Evolutionary conservation across 148 eudicot species (phyloP).

Genomic region (Chenopodium berlandieri): DNA sequence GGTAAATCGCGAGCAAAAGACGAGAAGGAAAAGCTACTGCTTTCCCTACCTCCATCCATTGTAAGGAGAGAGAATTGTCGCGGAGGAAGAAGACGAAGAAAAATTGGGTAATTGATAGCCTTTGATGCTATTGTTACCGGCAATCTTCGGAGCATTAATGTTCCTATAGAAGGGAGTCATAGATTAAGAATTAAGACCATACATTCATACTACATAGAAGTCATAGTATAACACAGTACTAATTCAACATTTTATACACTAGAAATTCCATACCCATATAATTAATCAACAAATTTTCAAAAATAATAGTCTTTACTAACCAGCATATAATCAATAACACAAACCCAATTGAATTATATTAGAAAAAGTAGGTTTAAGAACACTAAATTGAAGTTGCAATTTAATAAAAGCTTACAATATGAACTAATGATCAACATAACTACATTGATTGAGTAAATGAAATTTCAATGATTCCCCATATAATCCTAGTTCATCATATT

Average conservation of each 20-base stretch:
- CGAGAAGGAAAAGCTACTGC: conserved; percentile 29
- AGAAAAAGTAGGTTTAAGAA: too few relatives aligned
- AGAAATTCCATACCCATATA: background rate
- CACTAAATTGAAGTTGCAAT: too few relatives aligned
- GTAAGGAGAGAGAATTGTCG: background rate
- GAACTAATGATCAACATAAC: too few relatives aligned
- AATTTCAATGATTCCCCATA: too few relatives aligned
- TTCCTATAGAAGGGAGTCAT: background rate
- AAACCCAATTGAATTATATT: too few relatives aligned
- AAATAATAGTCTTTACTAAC: too few relatives aligned
- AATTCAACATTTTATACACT: background rate
- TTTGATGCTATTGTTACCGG: background rate
- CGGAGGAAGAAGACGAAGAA: background rate
- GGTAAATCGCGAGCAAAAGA: conserved; percentile 21
- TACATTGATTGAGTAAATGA: too few relatives aligned
- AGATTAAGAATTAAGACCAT: background rate
- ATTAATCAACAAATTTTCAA: too few relatives aligned
- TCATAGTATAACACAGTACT: background rate
- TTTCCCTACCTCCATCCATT: background rate
- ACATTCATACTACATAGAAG: background rate
- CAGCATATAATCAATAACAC: too few relatives aligned
- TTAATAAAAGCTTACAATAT: too few relatives aligned
- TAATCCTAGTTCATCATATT: too few relatives aligned
- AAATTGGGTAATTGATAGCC: background rate
- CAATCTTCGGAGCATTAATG: conserved; percentile 12